These are phyloP conservation scores for Aspergillus sclerotiicarbonarius DNA, from an alignment of 495 filamentous ascomycete genomes.

Conservation along the genomic window DNA sequence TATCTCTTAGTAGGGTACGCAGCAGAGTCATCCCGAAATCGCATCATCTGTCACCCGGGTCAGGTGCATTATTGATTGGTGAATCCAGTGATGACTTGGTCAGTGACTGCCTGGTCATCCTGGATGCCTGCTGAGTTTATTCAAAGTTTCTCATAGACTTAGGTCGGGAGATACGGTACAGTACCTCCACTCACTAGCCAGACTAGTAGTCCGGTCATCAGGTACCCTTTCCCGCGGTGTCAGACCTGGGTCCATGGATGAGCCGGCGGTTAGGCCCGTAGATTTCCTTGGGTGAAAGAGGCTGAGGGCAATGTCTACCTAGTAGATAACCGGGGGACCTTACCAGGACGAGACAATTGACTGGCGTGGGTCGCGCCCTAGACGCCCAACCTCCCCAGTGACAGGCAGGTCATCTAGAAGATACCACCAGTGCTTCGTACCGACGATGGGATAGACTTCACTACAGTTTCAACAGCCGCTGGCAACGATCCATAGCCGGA, in stretches of 20 bases:
- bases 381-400: neutral
- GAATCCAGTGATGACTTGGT: neutral
- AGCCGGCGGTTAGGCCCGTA: conserved; percentile 2
- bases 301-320: neutral
- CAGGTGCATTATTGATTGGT: neutral
- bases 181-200: too few species aligned
- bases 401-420: neutral
- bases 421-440: too few species aligned
- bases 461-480: neutral
- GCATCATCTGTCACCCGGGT: neutral
- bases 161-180: too few species aligned
- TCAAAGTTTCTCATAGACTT: too few species aligned
- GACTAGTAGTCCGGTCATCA: neutral
- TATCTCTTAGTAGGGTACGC: neutral
- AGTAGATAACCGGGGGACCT: neutral
- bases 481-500: neutral
- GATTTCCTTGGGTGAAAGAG: neutral
- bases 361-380: neutral
- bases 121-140: neutral
- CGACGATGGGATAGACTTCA: neutral
- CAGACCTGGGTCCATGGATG: neutral
- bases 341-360: neutral
- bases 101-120: neutral
- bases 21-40: neutral
- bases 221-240: neutral